phyloP scores from a whole-genome alignment of 345 rosid genomes.

The Rubroshorea leprosula region DNA sequence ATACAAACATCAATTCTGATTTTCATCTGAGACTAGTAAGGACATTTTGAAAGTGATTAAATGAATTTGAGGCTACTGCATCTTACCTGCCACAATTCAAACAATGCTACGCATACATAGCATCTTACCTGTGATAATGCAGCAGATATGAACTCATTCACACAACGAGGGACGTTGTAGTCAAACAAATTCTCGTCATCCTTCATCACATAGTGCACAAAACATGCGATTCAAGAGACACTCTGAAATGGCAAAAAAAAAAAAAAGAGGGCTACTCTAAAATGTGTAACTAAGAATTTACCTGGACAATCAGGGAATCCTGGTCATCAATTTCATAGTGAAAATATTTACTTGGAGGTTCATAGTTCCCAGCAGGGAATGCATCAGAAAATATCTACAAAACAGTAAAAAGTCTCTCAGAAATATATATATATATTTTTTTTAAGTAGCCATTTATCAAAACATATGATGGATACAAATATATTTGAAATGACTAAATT shows the following conservation, averaged over 20 bases:
- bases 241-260: no score
- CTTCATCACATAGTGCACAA: slow-evolving; percentile 18
- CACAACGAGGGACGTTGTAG: slow-evolving; percentile 46
- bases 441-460: background rate
- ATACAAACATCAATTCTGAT: slow-evolving; percentile 2
- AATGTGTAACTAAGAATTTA: slow-evolving; percentile 15
- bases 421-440: background rate
- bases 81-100: slow-evolving; percentile 1
- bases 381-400: slow-evolving; percentile 46
- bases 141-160: slow-evolving; percentile 45
- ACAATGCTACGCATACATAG: background rate
- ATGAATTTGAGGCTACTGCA: slow-evolving; percentile 7
- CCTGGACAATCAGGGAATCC: slow-evolving; percentile 45
- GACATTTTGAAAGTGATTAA: background rate
- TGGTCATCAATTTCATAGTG: slow-evolving; percentile 43
- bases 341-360: slow-evolving; percentile 38
- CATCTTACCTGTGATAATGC: slow-evolving; percentile 43
- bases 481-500: background rate
- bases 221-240: no score
- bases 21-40: background rate
- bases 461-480: background rate
- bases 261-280: background rate
- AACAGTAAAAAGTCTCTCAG: slow-evolving; percentile 2
- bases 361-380: slow-evolving; percentile 43
- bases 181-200: slow-evolving; percentile 42